These are phyloP conservation scores for Theobroma grandiflorum DNA, from an alignment of 441 rosid species.

Conservation along the genomic window DNA sequence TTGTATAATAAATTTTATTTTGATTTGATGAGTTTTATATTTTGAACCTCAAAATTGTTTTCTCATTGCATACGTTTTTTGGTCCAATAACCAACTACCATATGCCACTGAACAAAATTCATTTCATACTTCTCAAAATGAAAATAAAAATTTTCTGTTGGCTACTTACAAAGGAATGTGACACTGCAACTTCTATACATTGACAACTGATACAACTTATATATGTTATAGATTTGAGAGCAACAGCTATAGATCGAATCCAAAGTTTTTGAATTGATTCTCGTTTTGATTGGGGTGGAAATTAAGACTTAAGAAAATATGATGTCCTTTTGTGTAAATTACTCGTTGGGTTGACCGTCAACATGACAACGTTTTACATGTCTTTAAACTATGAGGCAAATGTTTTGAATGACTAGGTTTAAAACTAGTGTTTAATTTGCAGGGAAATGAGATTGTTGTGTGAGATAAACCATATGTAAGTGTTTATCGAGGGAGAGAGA, in stretches of 20 bases:
- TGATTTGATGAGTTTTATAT: conserved; percentile 13
- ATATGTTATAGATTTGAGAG: neutral
- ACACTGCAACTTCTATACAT: conserved; percentile 21
- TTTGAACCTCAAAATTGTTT: conserved; percentile 14
- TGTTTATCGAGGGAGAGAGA: conserved; percentile 15
- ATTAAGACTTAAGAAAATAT: no score
- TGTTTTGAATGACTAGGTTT: neutral
- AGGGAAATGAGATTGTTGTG: neutral
- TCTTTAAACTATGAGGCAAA: neutral
- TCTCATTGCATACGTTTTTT: neutral
- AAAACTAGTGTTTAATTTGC: neutral
- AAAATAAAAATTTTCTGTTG: no score
- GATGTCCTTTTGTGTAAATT: no score
- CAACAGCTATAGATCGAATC: neutral
- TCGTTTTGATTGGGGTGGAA: no score
- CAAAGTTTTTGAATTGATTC: neutral
- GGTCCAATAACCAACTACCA: conserved; percentile 1
- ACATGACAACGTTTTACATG: neutral
- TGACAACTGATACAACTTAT: conserved; percentile 11
- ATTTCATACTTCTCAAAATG: neutral
- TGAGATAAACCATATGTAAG: conserved; percentile 33
- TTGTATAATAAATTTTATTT: conserved; percentile 2
- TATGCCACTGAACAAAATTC: neutral
- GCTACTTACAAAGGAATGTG: conserved; percentile 3
- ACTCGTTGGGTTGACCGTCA: no score